Conservation (phyloP, 805 yeast species). For the Teunomyces barrocoloradensis region DNA sequence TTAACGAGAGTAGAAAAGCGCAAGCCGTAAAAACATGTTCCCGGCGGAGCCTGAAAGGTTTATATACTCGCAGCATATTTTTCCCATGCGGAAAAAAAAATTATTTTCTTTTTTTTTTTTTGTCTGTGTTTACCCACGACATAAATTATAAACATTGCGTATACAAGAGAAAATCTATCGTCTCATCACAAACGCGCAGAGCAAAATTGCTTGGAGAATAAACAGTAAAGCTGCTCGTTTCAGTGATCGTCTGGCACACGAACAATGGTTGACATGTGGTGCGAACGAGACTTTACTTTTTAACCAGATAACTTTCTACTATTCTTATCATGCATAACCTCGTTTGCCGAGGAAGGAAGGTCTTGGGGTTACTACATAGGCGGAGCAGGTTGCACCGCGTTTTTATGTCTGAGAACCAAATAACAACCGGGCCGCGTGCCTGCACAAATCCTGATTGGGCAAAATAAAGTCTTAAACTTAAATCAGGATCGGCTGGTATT, state of each 20-base stretch:
- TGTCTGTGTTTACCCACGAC: neutral
- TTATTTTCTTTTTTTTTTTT: neutral
- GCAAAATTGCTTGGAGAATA: neutral
- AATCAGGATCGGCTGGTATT: neutral
- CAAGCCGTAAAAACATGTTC: constrained; percentile 1
- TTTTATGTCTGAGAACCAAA: neutral
- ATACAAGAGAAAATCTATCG: neutral
- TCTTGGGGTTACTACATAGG: neutral
- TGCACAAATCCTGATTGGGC: neutral
- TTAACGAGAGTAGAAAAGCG: constrained; percentile 2
- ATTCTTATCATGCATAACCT: too few species aligned
- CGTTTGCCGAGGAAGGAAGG: too few species aligned
- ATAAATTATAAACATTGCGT: constrained; percentile 1
- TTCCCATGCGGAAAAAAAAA: neutral
- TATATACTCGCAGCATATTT: neutral
- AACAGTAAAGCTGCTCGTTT: too few species aligned
- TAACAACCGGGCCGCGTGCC: neutral
- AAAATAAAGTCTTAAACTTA: neutral
- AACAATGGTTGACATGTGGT: too few species aligned
- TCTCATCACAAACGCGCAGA: neutral
- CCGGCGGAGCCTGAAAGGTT: neutral
- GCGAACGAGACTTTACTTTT: too few species aligned
- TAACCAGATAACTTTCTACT: too few species aligned
- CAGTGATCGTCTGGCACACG: too few species aligned
- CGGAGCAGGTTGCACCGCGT: neutral